A percentile compares a stretch with the other conserved stretches of the same genome.
phyloP scores from a whole-genome alignment of 148 eudicot genomes.

The Cornus kousa region DNA sequence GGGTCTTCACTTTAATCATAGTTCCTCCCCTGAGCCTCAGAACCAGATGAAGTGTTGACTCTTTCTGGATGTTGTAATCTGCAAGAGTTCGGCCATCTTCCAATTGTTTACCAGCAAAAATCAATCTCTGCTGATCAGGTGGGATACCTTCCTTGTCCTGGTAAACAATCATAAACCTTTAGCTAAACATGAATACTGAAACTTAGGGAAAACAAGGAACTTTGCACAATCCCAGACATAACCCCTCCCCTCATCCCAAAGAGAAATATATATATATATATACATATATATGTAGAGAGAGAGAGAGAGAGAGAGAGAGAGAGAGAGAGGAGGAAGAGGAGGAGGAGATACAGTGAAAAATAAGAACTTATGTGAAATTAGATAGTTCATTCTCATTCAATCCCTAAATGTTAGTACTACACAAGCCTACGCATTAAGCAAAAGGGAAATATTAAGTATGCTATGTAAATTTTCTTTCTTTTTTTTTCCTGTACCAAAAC shows the following conservation, averaged over 20 bases:
- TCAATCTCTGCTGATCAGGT: slow-evolving; percentile 18
- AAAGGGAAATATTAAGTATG: too few species aligned
- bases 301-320: too few species aligned
- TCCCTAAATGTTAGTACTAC: too few species aligned
- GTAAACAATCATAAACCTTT: neutral
- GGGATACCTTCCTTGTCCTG: slow-evolving; percentile 24
- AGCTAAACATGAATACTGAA: neutral
- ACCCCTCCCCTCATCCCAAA: too few species aligned
- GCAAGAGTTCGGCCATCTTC: slow-evolving; percentile 25
- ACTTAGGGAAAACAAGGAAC: neutral
- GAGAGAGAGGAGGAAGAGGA: too few species aligned
- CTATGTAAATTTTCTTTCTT: too few species aligned
- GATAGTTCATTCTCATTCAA: too few species aligned
- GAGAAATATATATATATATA: neutral
- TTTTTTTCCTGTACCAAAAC: slow-evolving; percentile 34
- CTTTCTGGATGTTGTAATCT: slow-evolving; percentile 19
- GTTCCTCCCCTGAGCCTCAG: slow-evolving; percentile 20
- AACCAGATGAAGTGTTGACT: slow-evolving; percentile 19
- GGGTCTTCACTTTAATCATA: slow-evolving; percentile 20
- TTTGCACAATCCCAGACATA: neutral
- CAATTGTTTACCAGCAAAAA: slow-evolving; percentile 21
- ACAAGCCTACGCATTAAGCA: too few species aligned
- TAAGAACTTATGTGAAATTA: too few species aligned
- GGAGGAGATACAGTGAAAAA: too few species aligned
- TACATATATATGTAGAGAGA: too few species aligned